Evolutionary conservation across 2,329 filamentous ascomycete genomes (phyloP).

Genomic region (Lasiodiplodia gonubiensis): DNA sequence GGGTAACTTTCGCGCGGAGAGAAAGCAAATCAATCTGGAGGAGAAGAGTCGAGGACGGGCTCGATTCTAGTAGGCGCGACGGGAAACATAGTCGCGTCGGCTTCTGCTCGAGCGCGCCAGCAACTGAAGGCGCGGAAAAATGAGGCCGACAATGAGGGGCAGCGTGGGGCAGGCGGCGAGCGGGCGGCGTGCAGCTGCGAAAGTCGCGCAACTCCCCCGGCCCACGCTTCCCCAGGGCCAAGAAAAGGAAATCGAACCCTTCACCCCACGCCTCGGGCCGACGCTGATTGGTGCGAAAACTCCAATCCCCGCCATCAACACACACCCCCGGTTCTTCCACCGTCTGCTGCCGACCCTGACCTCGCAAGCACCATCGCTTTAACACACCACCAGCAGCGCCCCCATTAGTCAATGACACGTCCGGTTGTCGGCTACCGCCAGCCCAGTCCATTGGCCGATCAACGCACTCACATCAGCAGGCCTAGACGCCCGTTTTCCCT

Average conservation of each 20-base stretch:
- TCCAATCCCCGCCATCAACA: constrained; percentile 3
- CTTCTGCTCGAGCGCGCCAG: not conserved
- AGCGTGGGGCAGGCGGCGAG: constrained; percentile 20
- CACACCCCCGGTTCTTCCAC: not conserved
- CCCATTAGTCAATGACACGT: constrained; percentile 10
- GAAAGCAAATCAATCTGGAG: not conserved
- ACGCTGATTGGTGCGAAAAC: constrained; percentile 27
- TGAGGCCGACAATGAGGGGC: constrained; percentile 38
- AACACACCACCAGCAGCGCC: constrained; percentile 12
- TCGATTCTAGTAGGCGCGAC: constrained; percentile 10
- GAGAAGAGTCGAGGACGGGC: not conserved
- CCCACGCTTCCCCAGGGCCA: constrained; percentile 41
- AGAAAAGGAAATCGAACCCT: constrained; percentile 32
- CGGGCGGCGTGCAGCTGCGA: constrained; percentile 30
- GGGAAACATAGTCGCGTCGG: constrained; percentile 21
- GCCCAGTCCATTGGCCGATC: constrained; percentile 9
- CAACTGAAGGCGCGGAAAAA: constrained; percentile 34
- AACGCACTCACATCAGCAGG: constrained; percentile 11
- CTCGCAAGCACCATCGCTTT: not conserved
- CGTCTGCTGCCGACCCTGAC: constrained; percentile 9
- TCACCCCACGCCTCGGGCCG: constrained; percentile 32
- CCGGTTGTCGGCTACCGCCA: not conserved
- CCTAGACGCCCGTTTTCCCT: constrained; percentile 2
- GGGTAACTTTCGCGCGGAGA: not conserved
- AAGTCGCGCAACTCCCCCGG: constrained; percentile 39